Conservation (phyloP, 2,329 filamentous ascomycete genomes). For the Zarea fungicola region DNA sequence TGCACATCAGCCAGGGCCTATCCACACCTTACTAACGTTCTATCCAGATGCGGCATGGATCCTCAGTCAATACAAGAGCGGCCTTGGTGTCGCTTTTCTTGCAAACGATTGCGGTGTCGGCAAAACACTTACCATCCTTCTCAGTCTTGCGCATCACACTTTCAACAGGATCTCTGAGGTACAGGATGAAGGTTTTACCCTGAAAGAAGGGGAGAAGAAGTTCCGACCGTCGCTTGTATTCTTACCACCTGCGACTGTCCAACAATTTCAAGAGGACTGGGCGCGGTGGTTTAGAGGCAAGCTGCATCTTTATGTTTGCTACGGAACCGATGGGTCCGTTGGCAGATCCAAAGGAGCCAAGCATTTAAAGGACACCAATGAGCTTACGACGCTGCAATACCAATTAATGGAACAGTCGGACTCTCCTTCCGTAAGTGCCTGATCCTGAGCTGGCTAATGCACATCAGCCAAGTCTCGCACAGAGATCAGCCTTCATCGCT, state of each 20-base stretch:
- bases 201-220: not conserved
- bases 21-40: too few relatives aligned
- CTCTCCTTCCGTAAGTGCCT: too few relatives aligned
- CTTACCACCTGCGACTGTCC: not conserved
- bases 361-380: not conserved
- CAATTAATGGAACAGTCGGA: too few relatives aligned
- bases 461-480: too few relatives aligned
- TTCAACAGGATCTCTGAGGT: not conserved
- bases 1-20: too few relatives aligned
- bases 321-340: not conserved
- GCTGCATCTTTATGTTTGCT: not conserved
- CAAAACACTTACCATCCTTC: not conserved
- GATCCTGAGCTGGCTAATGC: too few relatives aligned
- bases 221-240: not conserved
- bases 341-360: not conserved
- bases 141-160: not conserved
- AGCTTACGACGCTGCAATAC: not conserved
- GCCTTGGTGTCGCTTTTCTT: not conserved
- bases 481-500: too few relatives aligned
- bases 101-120: not conserved
- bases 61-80: not conserved
- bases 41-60: too few relatives aligned
- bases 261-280: not conserved
- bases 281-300: not conserved
- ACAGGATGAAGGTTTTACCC: not conserved